Base-by-base conservation (phyloP, 192 early-diverging fungal genomes). In the Entomortierella chlamydospora region DNA sequence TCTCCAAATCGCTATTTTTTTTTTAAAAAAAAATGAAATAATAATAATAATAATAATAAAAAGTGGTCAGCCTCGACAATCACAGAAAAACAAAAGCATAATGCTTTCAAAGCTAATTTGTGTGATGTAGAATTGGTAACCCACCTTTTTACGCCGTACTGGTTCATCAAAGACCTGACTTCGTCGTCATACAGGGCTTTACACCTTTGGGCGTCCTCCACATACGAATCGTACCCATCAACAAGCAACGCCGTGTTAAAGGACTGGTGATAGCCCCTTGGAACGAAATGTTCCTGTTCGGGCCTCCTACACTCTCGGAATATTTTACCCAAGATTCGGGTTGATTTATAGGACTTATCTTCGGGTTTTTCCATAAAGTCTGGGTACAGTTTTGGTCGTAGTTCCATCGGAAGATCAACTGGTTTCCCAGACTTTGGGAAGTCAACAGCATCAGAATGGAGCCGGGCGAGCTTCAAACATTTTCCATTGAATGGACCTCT, bases 381-480 rank as follows among this genome's bases (percentile, higher is more conserved):
- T 8, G 93, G 93, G 29, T 84, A 91, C 15, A 23, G 25, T 30
- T 62, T 68, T 5, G 85, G 85, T 26, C 70, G 47, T 1, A 90
- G 69, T 11, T 85, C 85, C 0, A 43, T 29, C 20, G 57, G 68
- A 33, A 92, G 67, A 11, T 41, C 42, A 4, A 88, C 90, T 23
- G 92, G 88, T 18, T 77, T 82, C 1, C 88, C 89, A 17, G 90
- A 87, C 65, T 95, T 95, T 10, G 89, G 86, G 37, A 90, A 95
- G 73, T 95, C 93, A 5, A 95, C 92, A 0, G 93, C 93, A 11
- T 81, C 82, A 15, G 92, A 93, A 62, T 91, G 90, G 2, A 93
- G 70, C 41, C 90, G 83, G 1, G 93, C 93, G 17, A 95, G 81
- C 0, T 70, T 68, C 0, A 91, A 29, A 57, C 91, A 93, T 17